Base-by-base conservation (phyloP, 2,329 filamentous ascomycete genomes). In the Leptoxyphium fumago region DNA sequence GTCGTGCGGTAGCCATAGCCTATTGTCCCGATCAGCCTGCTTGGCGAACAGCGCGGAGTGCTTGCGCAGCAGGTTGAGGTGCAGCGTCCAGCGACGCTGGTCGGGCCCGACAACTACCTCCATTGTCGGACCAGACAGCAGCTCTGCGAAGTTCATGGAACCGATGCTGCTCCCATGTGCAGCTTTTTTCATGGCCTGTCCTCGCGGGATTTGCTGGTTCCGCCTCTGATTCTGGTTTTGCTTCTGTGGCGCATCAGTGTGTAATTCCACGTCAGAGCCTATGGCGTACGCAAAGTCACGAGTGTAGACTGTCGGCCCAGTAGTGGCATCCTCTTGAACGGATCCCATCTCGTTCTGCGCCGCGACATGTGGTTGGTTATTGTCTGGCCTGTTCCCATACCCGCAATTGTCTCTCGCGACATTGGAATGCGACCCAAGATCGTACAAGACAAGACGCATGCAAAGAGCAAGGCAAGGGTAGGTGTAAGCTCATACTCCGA, bases 11-110 rank as follows among this genome's bases (percentile, higher is more conserved):
- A 75, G 59, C 34, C 73, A 68, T 26, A 74, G 52, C 43, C 55
- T 64, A 32, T 65, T 61, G 4, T 55, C 54, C 21, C 59, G 55
- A 41, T 61, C 58, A 39, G 55, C 55, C 43, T 63, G 57, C 32
- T 56, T 60, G 29, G 61, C 58, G 48, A 66, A 66, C 51, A 64
- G 66, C 36, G 65, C 64, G n/a, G 70, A 72, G 53, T 74, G 70
- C 55, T 73, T 66, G 51, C 64, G 66, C 38, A 74, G 64, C 21
- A 74, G 61, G 52, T 72, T 73, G 45, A 66, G 67, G 57, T 74
- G 71, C 39, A 74, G 58, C 34, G 62, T 61, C 71, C 71, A 74
- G 46, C 68, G 68, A 43, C 67, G 65, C 52, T 61, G 62, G 40
- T 64, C 59, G 42, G 55, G 51, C 46, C 71, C 71, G 36, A 75